phyloP scores from a whole-genome alignment of 805 yeast genomes.

The Cyberlindnera bimundalis region DNA sequence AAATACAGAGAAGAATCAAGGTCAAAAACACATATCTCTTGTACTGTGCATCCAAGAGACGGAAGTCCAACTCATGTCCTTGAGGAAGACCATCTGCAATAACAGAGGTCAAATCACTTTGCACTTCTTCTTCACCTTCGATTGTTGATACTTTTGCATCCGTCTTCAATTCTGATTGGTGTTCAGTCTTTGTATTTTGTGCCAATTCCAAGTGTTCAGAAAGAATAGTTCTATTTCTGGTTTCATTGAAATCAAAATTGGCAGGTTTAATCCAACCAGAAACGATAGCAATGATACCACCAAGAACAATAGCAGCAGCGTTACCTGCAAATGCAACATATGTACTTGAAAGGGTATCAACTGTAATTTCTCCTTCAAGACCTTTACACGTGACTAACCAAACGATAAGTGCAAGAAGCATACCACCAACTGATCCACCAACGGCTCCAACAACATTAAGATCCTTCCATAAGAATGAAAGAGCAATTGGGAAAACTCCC shows the following conservation, averaged over 20 bases:
- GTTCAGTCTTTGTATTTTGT: not conserved
- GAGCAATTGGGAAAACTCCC: slow-evolving; percentile 38
- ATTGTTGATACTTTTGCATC: not conserved
- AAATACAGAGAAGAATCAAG: slow-evolving; percentile 23
- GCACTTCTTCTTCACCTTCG: not conserved
- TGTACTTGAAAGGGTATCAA: slow-evolving; percentile 31
- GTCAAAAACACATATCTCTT: slow-evolving; percentile 30
- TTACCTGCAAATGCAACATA: slow-evolving; percentile 44
- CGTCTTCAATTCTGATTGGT: not conserved
- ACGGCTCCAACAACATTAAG: slow-evolving; percentile 37
- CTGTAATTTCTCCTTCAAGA: slow-evolving; percentile 35
- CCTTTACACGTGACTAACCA: slow-evolving; percentile 39
- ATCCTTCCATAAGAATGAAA: slow-evolving; percentile 38
- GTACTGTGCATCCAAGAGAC: slow-evolving; percentile 30
- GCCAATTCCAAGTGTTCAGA: not conserved
- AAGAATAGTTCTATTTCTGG: not conserved
- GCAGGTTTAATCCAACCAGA: slow-evolving; percentile 37
- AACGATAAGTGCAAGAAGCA: slow-evolving; percentile 33
- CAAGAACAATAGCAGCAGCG: slow-evolving; percentile 26
- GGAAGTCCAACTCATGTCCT: slow-evolving; percentile 26
- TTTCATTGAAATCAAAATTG: slow-evolving; percentile 31
- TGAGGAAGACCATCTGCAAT: slow-evolving; percentile 25
- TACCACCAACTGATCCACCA: slow-evolving; percentile 37
- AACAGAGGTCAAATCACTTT: slow-evolving; percentile 4
- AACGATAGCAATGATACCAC: slow-evolving; percentile 34